Evolutionary conservation across 768 basidiomycete genomes (phyloP).

Genomic region (Pleurotus eryngii): DNA sequence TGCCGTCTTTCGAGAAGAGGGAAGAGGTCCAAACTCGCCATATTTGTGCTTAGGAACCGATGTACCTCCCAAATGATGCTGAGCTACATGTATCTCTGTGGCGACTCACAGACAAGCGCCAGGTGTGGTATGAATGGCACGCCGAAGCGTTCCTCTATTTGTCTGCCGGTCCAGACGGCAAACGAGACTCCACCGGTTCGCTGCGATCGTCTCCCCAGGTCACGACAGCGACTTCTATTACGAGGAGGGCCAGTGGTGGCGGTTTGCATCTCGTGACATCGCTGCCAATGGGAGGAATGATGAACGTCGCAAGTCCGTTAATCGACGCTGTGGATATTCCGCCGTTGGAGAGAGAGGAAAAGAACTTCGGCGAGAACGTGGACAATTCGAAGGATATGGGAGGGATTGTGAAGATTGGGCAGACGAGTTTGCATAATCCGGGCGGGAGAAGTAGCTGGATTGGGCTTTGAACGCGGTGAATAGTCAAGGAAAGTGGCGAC

Average conservation of each 20-base stretch:
- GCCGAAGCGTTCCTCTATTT: constrained; percentile 81
- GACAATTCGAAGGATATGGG: constrained; percentile 16
- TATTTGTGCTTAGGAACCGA: constrained; percentile 61
- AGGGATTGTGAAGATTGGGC: constrained; percentile 85
- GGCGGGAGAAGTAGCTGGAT: constrained; percentile 92
- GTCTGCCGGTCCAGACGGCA: neutral
- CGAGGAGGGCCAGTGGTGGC: neutral
- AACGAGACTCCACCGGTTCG: neutral
- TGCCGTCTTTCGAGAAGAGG: neutral
- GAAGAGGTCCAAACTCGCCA: neutral
- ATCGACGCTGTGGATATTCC: constrained; percentile 59
- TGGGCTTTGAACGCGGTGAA: constrained; percentile 46
- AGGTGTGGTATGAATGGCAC: constrained; percentile 99
- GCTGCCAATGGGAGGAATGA: neutral
- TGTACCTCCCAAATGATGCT: constrained; percentile 89
- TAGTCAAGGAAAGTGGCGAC: too few relatives aligned
- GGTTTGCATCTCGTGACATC: neutral
- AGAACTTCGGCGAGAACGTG: constrained; percentile 4
- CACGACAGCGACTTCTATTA: neutral
- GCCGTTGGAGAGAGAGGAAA: constrained; percentile 18
- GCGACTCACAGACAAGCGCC: constrained; percentile 84
- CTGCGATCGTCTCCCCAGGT: neutral
- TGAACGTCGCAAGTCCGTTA: constrained; percentile 56
- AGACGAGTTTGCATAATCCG: constrained; percentile 90
- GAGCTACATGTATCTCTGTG: constrained; percentile 93